These are phyloP conservation scores for Brassica cretica DNA, from an alignment of 345 rosid species.

Conservation along the genomic window DNA sequence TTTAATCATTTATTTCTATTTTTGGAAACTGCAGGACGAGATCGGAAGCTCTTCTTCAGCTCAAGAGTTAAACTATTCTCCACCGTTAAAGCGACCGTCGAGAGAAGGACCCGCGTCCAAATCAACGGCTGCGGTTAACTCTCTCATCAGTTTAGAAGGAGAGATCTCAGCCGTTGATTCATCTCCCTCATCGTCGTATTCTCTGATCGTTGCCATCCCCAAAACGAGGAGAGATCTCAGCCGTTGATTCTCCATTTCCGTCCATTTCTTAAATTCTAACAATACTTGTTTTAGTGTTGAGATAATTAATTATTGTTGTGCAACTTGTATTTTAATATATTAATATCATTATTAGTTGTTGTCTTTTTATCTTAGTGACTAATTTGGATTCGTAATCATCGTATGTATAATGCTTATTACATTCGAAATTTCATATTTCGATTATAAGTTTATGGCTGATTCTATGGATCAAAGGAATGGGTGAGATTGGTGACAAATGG, in stretches of 20 bases:
- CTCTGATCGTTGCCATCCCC: constrained; percentile 36
- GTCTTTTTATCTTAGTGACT: not conserved
- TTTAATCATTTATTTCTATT: not conserved
- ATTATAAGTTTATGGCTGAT: not conserved
- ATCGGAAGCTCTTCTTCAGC: constrained; percentile 54
- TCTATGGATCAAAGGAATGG: constrained; percentile 23
- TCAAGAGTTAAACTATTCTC: constrained; percentile 36
- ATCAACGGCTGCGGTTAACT: constrained; percentile 45
- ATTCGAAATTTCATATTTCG: not conserved
- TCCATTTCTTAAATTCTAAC: constrained; percentile 27
- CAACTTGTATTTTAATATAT: not conserved
- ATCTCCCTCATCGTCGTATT: constrained; percentile 26
- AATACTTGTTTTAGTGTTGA: constrained; percentile 28
- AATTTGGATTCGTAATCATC: not conserved
- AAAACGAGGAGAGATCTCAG: constrained; percentile 45
- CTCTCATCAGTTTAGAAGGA: constrained; percentile 42
- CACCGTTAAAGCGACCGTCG: constrained; percentile 28
- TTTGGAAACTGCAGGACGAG: constrained; percentile 48
- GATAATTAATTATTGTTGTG: constrained; percentile 6
- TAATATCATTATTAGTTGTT: constrained; percentile 3
- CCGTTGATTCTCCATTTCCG: constrained; percentile 37
- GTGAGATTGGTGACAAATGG: constrained; percentile 19
- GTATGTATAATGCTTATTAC: not conserved
- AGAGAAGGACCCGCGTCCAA: constrained; percentile 36
- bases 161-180: constrained; percentile 27